Evolutionary conservation across 2,329 filamentous ascomycete genomes (phyloP).

Genomic region (Cadophora malorum): DNA sequence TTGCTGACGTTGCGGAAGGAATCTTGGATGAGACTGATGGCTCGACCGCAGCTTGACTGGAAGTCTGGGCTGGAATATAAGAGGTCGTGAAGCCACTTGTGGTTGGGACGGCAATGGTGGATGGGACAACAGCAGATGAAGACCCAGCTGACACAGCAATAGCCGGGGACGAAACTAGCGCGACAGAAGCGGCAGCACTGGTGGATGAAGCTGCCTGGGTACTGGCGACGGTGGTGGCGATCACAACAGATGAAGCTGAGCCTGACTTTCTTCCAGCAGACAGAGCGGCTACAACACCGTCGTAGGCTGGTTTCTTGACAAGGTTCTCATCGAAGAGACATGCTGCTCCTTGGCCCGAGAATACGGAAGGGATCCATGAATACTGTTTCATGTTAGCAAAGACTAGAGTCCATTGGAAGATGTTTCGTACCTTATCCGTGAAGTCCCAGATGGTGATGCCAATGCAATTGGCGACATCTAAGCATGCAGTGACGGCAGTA

Average conservation of each 20-base stretch:
- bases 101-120: not conserved
- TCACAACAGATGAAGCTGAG: not conserved
- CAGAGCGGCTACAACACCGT: conserved; percentile 27
- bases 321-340: conserved; percentile 29
- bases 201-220: not conserved
- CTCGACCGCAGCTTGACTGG: not conserved
- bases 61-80: not conserved
- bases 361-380: conserved; percentile 32
- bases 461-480: conserved; percentile 37
- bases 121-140: not conserved
- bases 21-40: not conserved
- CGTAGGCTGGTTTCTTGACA: conserved; percentile 28
- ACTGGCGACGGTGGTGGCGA: not conserved
- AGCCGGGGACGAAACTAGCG: not conserved
- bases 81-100: not conserved
- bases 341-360: conserved; percentile 30
- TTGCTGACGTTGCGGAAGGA: not conserved
- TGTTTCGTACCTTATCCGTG: conserved; percentile 44
- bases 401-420: not conserved
- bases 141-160: too few relatives aligned
- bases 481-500: conserved; percentile 39
- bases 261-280: conserved; percentile 16
- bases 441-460: conserved; percentile 44
- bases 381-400: conserved; percentile 21
- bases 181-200: not conserved